Evolutionary conservation across 2,329 filamentous ascomycete species (phyloP).

Genomic region (Coleophoma cylindrospora): DNA sequence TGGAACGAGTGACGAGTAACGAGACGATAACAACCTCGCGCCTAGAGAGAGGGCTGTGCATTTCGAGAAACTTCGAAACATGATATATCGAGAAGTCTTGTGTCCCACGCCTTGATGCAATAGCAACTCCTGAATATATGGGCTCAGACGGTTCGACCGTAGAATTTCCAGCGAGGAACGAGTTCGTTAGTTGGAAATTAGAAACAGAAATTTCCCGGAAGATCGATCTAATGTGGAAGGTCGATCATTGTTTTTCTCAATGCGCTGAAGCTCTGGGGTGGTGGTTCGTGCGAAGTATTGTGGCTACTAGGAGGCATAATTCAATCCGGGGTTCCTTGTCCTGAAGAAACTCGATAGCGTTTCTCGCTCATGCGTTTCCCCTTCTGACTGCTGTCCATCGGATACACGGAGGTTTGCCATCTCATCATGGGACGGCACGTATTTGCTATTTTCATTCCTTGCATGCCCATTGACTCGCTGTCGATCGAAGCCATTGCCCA

Average conservation of each 20-base stretch:
- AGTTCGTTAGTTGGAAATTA: neutral
- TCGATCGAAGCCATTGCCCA: no score
- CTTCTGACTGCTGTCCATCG: neutral
- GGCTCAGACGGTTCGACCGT: neutral
- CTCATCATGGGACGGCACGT: neutral
- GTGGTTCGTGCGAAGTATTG: neutral
- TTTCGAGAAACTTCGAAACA: constrained; percentile 1
- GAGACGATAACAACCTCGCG: constrained; percentile 13
- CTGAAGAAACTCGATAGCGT: neutral
- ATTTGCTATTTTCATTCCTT: neutral
- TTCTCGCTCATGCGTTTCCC: neutral
- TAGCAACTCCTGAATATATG: neutral
- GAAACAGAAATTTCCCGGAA: neutral
- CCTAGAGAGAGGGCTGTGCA: constrained; percentile 15
- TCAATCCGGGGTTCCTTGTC: constrained; percentile 1
- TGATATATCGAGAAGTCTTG: neutral
- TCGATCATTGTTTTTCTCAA: neutral
- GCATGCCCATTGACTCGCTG: neutral
- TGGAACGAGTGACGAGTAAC: constrained; percentile 2
- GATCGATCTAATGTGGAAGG: neutral
- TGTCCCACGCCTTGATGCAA: neutral
- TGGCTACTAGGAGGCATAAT: neutral
- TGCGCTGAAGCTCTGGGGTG: neutral
- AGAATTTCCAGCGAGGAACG: neutral
- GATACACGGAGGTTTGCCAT: neutral